Conservation (phyloP, 768 basidiomycete genomes). For the Pisolithus microcarpus region DNA sequence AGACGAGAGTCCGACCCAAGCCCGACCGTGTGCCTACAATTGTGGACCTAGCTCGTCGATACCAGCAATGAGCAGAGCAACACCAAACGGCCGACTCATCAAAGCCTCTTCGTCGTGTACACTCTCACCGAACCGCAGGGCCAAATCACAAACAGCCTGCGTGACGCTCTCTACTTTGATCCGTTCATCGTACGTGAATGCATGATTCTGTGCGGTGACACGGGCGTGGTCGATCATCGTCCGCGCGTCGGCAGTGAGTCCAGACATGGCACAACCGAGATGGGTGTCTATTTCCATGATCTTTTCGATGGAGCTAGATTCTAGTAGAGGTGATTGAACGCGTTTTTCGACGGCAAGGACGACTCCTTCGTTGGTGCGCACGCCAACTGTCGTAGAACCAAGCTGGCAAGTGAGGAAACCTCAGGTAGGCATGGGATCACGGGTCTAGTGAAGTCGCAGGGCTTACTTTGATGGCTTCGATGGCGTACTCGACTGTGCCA, state of each 20-base stretch:
- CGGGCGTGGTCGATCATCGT: conserved; percentile 99
- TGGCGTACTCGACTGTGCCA: conserved; percentile 90
- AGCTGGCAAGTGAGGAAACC: conserved; percentile 47
- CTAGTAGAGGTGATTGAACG: conserved; percentile 92
- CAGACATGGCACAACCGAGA: conserved; percentile 97
- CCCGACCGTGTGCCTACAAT: conserved; percentile 50
- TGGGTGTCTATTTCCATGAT: conserved; percentile 99
- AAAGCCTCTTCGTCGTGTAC: conserved; percentile 98
- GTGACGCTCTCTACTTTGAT: conserved; percentile 98
- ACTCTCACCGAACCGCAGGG: conserved; percentile 95
- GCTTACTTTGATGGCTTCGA: conserved; percentile 94
- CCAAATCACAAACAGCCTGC: conserved; percentile 96
- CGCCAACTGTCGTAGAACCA: conserved; percentile 95
- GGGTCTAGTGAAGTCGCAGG: not conserved
- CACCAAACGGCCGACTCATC: conserved; percentile 99
- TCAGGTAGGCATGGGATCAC: not conserved
- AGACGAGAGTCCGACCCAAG: conserved; percentile 1
- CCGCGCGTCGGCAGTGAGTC: conserved; percentile 93
- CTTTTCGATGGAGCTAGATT: conserved; percentile 95
- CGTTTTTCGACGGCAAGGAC: conserved; percentile 97
- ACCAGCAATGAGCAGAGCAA: conserved; percentile 95
- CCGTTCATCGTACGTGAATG: conserved; percentile 92
- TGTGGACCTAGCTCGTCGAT: conserved; percentile 95
- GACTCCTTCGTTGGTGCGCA: conserved; percentile 84
- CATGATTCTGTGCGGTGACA: conserved; percentile 91